Evolutionary conservation across 2,329 filamentous ascomycete species (phyloP).

Genomic region (Phialophora verrucosa): DNA sequence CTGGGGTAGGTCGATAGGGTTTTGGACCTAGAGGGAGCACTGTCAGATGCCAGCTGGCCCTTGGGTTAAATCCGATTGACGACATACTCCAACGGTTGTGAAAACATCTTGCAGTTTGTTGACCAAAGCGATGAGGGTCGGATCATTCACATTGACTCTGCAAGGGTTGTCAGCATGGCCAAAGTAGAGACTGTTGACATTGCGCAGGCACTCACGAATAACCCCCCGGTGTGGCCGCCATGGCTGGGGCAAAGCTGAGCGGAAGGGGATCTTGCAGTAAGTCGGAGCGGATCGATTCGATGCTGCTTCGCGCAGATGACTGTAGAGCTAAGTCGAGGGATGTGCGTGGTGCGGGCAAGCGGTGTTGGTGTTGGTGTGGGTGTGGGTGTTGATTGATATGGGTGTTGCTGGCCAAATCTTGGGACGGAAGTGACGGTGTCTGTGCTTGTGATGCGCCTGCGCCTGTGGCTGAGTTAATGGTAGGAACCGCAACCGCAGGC

Average conservation of each 20-base stretch:
- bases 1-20: conserved; percentile 97
- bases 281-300: conserved; percentile 24
- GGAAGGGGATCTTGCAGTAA: conserved; percentile 28
- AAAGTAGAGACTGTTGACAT: conserved; percentile 32
- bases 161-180: conserved; percentile 20
- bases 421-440: conserved; percentile 18
- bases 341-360: conserved; percentile 13
- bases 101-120: conserved; percentile 99
- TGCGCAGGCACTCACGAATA: conserved; percentile 51
- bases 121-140: conserved; percentile 77
- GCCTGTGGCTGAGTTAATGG: neutral
- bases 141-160: conserved; percentile 75
- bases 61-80: conserved; percentile 8
- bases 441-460: conserved; percentile 20
- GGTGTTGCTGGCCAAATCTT: conserved; percentile 31
- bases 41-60: conserved; percentile 37
- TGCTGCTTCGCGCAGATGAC: conserved; percentile 25
- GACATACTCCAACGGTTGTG: conserved; percentile 83
- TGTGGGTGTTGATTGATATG: conserved; percentile 23
- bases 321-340: conserved; percentile 27
- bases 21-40: conserved; percentile 75
- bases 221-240: conserved; percentile 51
- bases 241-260: conserved; percentile 44
- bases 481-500: neutral
- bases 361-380: conserved; percentile 18